Conservation (phyloP, 2,329 filamentous ascomycete species). For the Scolecobasidium constrictum region DNA sequence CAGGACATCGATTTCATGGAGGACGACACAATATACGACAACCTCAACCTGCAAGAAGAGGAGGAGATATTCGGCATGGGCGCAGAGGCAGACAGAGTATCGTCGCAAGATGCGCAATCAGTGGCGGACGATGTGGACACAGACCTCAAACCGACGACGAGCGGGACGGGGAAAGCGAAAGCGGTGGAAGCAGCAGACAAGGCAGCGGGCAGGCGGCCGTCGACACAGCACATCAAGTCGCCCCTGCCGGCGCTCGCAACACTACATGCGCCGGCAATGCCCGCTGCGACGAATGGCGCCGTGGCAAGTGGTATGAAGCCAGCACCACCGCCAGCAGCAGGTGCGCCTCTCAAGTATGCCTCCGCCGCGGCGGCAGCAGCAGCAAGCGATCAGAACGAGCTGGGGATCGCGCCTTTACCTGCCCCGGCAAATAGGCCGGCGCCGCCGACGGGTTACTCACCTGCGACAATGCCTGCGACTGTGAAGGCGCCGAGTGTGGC, state of each 20-base stretch:
- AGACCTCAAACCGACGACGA: conserved; percentile 35
- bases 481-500: neutral
- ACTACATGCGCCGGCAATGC: conserved; percentile 58
- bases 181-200: conserved; percentile 46
- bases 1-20: conserved; percentile 84
- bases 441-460: conserved; percentile 7
- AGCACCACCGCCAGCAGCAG: conserved; percentile 74
- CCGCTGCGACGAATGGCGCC: conserved; percentile 50
- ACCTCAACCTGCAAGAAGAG: conserved; percentile 83
- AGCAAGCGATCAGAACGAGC: conserved; percentile 74
- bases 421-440: conserved; percentile 46
- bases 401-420: conserved; percentile 87
- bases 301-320: conserved; percentile 73
- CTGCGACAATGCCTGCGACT: neutral
- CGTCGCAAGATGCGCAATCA: conserved; percentile 92
- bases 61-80: conserved; percentile 77
- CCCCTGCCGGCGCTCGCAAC: conserved; percentile 88
- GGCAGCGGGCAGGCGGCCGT: conserved; percentile 57
- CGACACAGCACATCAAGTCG: conserved; percentile 74
- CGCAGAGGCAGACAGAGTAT: conserved; percentile 72
- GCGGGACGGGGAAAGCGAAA: conserved; percentile 44
- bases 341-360: conserved; percentile 90
- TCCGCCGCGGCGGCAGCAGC: conserved; percentile 91
- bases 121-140: conserved; percentile 61
- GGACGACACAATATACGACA: conserved; percentile 91